These are phyloP conservation scores for Torulaspora pretoriensis DNA, from an alignment of 1,139 yeast species.

Conservation along the genomic window DNA sequence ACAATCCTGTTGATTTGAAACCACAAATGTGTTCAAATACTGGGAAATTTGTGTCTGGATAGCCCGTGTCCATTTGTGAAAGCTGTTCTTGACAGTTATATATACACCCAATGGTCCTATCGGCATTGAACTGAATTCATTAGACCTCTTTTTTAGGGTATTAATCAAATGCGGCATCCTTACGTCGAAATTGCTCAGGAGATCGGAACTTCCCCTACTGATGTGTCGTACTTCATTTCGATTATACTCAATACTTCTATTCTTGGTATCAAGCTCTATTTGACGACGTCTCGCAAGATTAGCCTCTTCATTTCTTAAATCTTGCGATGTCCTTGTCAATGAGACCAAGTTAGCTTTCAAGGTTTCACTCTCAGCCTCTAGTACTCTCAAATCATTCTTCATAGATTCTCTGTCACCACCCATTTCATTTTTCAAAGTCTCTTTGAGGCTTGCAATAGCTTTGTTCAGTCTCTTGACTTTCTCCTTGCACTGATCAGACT, in stretches of 20 bases:
- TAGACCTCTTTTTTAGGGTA: slow-evolving; percentile 39
- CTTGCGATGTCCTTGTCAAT: slow-evolving; percentile 22
- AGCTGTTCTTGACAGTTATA: slow-evolving; percentile 54
- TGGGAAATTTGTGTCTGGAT: slow-evolving; percentile 52
- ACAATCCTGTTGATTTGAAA: slow-evolving; percentile 60
- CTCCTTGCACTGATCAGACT: slow-evolving; percentile 34
- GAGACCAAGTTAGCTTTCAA: slow-evolving; percentile 14
- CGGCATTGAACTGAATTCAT: slow-evolving; percentile 48
- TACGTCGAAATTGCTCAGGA: slow-evolving; percentile 45
- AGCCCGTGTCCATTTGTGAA: slow-evolving; percentile 56
- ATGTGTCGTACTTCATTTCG: slow-evolving; percentile 20
- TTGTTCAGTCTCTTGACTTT: slow-evolving; percentile 39
- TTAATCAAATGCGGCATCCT: slow-evolving; percentile 42
- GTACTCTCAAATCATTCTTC: slow-evolving; percentile 16
- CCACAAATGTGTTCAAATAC: slow-evolving; percentile 62
- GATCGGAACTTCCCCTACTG: slow-evolving; percentile 23
- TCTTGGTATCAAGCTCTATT: slow-evolving; percentile 14
- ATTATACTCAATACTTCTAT: slow-evolving; percentile 17
- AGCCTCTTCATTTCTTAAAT: slow-evolving; percentile 20
- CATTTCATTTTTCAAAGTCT: slow-evolving; percentile 29
- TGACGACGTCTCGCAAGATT: slow-evolving; percentile 14
- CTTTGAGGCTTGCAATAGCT: slow-evolving; percentile 41
- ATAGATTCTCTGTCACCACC: slow-evolving; percentile 33
- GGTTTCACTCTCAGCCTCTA: slow-evolving; percentile 19
- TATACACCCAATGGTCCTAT: slow-evolving; percentile 81